A percentile compares a stretch with the other conserved stretches of the same genome.
phyloP scores from a whole-genome alignment of 345 rosid species.

The Camelina neglecta region DNA sequence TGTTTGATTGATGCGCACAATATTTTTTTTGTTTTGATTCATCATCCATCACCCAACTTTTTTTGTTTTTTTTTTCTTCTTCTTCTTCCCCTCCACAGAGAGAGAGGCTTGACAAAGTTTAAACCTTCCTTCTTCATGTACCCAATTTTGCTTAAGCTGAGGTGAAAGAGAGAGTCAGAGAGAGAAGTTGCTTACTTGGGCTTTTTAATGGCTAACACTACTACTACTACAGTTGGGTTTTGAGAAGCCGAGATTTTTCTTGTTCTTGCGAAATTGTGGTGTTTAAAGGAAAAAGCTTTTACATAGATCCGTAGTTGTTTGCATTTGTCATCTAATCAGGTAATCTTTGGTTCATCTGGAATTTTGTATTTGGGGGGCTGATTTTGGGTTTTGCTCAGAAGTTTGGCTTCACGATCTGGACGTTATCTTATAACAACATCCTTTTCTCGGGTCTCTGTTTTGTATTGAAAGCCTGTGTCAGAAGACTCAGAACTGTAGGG shows the following conservation, averaged over 20 bases:
- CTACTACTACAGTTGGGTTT: background rate
- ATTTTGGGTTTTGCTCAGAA: slow-evolving; percentile 27
- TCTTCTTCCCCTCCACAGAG: slow-evolving; percentile 1
- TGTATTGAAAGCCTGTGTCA: background rate
- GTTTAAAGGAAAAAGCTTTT: background rate
- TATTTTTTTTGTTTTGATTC: background rate
- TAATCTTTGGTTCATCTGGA: slow-evolving; percentile 21
- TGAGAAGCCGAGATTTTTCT: slow-evolving; percentile 21
- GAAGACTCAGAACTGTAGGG: background rate
- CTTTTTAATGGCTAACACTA: slow-evolving; percentile 17
- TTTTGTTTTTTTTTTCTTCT: background rate
- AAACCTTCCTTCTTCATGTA: slow-evolving; percentile 6
- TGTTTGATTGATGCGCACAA: slow-evolving; percentile 7
- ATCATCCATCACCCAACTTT: background rate
- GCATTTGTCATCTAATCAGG: slow-evolving; percentile 27
- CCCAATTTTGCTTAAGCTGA: slow-evolving; percentile 7
- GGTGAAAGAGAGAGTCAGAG: background rate
- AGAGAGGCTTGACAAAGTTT: slow-evolving; percentile 12
- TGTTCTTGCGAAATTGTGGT: background rate
- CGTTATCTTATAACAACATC: background rate
- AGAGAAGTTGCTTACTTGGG: slow-evolving; percentile 13
- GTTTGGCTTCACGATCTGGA: no score
- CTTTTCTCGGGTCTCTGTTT: slow-evolving; percentile 1
- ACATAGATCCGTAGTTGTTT: slow-evolving; percentile 29
- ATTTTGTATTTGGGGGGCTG: slow-evolving; percentile 15